These are phyloP conservation scores for Tolypocladium tropicale DNA, from an alignment of 2,329 filamentous ascomycete species.

Conservation along the genomic window DNA sequence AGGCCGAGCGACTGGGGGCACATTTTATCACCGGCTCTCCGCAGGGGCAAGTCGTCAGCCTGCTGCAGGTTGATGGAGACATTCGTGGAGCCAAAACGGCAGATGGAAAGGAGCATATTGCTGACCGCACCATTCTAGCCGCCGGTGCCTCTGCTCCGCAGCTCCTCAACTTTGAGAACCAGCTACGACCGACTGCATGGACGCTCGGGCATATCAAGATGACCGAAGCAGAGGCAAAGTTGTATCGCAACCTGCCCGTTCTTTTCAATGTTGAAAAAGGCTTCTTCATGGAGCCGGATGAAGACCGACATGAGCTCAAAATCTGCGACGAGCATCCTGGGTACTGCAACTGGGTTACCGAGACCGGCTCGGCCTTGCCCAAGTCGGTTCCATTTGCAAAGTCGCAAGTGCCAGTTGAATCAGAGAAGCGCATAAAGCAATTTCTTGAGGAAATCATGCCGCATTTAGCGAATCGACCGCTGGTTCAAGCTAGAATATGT, in stretches of 20 bases:
- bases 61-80: background rate
- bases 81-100: background rate
- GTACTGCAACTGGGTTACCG: background rate
- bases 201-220: background rate
- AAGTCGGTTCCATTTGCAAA: background rate
- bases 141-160: background rate
- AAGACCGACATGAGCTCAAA: background rate
- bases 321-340: background rate
- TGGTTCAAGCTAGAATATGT: background rate
- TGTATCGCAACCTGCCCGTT: background rate
- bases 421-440: background rate
- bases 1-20: background rate
- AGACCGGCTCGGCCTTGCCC: background rate
- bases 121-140: background rate
- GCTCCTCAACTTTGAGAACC: background rate
- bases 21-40: background rate
- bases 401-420: background rate
- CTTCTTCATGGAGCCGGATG: background rate
- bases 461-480: background rate
- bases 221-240: background rate
- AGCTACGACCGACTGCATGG: background rate
- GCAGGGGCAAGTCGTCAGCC: background rate
- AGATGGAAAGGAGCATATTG: background rate
- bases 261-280: background rate
- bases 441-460: background rate